Percentiles rank a stretch among this genome's conserved stretches.
Evolutionary conservation across 2,329 filamentous ascomycete species (phyloP).

Genomic region (Colletotrichum sojae): DNA sequence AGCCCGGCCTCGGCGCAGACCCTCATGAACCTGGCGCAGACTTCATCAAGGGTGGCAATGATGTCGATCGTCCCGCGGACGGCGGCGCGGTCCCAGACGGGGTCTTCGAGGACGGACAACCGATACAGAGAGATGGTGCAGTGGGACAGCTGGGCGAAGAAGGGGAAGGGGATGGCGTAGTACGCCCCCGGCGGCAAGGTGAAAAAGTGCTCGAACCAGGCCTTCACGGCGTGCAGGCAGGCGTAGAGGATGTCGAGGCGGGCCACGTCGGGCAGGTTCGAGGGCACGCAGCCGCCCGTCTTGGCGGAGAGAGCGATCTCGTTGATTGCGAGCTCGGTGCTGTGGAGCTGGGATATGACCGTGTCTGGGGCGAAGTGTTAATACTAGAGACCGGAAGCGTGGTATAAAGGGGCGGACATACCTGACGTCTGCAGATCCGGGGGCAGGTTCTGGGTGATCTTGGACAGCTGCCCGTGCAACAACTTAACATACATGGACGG

Average conservation of each 20-base stretch:
- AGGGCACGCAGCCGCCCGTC: conserved; percentile 27
- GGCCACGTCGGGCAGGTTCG: conserved; percentile 43
- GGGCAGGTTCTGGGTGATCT: conserved; percentile 44
- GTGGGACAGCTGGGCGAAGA: conserved; percentile 52
- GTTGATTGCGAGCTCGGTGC: conserved; percentile 54
- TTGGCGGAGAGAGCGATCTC: conserved; percentile 49
- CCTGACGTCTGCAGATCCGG: conserved; percentile 47
- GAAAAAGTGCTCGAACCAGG: conserved; percentile 51
- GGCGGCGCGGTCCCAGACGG: conserved; percentile 54
- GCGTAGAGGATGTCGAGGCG: conserved; percentile 48
- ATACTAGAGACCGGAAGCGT: no score
- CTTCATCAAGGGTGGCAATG: conserved; percentile 47
- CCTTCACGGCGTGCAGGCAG: conserved; percentile 47
- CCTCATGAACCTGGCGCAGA: conserved; percentile 39
- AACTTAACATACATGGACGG: conserved; percentile 49
- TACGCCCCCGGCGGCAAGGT: conserved; percentile 47
- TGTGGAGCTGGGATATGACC: conserved; percentile 52
- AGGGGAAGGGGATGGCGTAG: conserved; percentile 51
- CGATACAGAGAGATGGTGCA: conserved; percentile 51
- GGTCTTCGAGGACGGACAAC: conserved; percentile 53
- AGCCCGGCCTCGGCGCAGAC: conserved; percentile 24
- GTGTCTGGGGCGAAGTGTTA: no score
- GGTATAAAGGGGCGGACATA: no score
- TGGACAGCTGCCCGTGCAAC: conserved; percentile 46
- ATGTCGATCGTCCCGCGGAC: conserved; percentile 52